Evolutionary conservation across 2,329 filamentous ascomycete species (phyloP).

Genomic region (Aspergillus novoparasiticus): DNA sequence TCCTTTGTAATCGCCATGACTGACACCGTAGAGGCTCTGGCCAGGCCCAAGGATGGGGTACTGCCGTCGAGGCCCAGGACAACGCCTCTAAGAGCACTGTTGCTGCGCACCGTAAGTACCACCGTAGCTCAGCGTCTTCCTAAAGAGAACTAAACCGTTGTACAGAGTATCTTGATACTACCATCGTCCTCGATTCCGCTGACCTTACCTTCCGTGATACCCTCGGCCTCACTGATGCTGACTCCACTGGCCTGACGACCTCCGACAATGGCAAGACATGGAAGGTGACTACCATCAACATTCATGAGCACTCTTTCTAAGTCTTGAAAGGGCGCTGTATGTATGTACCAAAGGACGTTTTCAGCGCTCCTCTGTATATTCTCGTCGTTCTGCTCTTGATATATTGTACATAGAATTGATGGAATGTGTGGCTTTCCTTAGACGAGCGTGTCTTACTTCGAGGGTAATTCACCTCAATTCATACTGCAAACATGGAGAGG

Average conservation of each 20-base stretch:
- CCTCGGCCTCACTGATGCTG: constrained; percentile 29
- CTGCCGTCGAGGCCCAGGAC: constrained; percentile 36
- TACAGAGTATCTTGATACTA: constrained; percentile 33
- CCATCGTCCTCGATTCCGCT: constrained; percentile 30
- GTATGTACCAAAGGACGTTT: neutral
- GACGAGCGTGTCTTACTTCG: neutral
- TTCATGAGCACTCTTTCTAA: constrained; percentile 30
- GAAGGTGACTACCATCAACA: constrained; percentile 31
- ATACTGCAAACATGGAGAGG: too few relatives aligned
- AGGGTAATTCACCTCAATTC: neutral
- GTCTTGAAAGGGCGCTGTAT: neutral
- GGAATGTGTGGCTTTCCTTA: neutral
- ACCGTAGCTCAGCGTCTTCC: neutral
- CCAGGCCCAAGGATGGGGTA: constrained; percentile 35
- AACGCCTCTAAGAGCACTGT: constrained; percentile 29
- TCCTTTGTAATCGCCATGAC: neutral
- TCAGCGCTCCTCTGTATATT: neutral
- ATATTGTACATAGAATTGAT: neutral
- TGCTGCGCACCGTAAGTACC: constrained; percentile 33
- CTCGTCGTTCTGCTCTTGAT: neutral
- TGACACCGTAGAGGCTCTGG: constrained; percentile 25
- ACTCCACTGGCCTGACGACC: constrained; percentile 28
- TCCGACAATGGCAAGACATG: constrained; percentile 31
- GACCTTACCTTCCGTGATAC: constrained; percentile 32
- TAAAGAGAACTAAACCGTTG: neutral